Percentiles rank a stretch among this genome's conserved stretches.
Conservation (phyloP, 192 early-diverging fungal genomes). For the Endogone sp. region DNA sequence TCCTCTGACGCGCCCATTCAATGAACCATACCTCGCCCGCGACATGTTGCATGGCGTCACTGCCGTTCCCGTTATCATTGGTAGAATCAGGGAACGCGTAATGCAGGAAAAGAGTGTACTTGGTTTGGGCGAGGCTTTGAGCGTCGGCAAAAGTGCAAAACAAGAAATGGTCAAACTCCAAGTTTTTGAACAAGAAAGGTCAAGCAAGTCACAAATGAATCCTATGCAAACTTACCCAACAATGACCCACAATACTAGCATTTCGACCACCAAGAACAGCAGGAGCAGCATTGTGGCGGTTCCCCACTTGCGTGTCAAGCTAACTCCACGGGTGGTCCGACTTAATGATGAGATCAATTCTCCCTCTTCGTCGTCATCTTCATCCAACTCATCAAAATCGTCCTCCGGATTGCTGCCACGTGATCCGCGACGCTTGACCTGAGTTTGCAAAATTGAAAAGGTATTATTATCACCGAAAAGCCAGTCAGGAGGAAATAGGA, state of each 20-base stretch:
- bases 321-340: not conserved
- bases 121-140: not conserved
- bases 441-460: too few species aligned
- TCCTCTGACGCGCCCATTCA: not conserved
- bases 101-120: not conserved
- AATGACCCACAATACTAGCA: not conserved
- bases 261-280: not conserved
- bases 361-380: not conserved
- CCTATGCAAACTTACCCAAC: not conserved
- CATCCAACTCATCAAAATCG: constrained; percentile 8
- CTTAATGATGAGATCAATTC: not conserved
- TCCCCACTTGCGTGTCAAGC: not conserved
- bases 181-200: not conserved
- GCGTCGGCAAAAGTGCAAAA: not conserved
- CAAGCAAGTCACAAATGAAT: not conserved
- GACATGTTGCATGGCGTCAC: not conserved
- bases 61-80: not conserved
- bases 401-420: constrained; percentile 4
- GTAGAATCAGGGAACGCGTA: too few species aligned
- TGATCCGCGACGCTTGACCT: constrained; percentile 11
- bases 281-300: not conserved
- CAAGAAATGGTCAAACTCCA: not conserved
- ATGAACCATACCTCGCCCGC: not conserved
- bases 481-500: not conserved
- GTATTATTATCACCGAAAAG: constrained; percentile 15